Percentiles rank a stretch among this genome's conserved stretches.
phyloP scores from a whole-genome alignment of 1,139 yeast genomes.

The Nematodospora anomalae region DNA sequence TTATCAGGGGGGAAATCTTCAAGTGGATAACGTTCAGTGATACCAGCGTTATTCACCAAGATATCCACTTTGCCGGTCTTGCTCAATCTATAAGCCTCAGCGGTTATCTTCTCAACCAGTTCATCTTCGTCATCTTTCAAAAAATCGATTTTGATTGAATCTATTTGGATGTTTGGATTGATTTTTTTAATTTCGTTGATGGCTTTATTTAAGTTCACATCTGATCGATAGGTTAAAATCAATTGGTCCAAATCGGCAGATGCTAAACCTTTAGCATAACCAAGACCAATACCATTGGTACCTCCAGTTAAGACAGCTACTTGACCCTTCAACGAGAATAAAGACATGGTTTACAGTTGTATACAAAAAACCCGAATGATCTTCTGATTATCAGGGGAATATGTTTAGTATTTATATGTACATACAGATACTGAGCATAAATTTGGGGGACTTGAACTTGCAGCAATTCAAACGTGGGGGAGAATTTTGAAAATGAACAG shows the following conservation, averaged over 20 bases:
- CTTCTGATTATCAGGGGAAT: too few species aligned
- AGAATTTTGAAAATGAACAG: too few species aligned
- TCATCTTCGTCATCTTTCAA: slow-evolving; percentile 19
- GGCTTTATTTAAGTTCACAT: slow-evolving; percentile 18
- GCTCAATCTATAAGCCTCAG: slow-evolving; percentile 35
- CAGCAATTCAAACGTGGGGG: too few species aligned
- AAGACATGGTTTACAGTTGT: slow-evolving; percentile 11
- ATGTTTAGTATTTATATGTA: too few species aligned
- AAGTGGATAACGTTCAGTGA: slow-evolving; percentile 32
- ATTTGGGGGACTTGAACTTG: too few species aligned
- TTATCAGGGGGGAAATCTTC: slow-evolving; percentile 33
- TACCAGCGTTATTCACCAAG: slow-evolving; percentile 59
- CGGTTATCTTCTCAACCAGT: slow-evolving; percentile 29
- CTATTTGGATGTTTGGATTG: slow-evolving; percentile 23
- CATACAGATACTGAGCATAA: too few species aligned
- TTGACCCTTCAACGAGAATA: slow-evolving; percentile 34
- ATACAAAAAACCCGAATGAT: too few species aligned
- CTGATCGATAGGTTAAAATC: slow-evolving; percentile 26
- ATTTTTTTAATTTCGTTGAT: slow-evolving; percentile 19
- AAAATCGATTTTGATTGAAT: slow-evolving; percentile 22
- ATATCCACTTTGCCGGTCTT: slow-evolving; percentile 40
- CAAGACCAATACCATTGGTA: slow-evolving; percentile 36
- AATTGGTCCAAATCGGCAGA: slow-evolving; percentile 32
- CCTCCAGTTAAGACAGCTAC: slow-evolving; percentile 39
- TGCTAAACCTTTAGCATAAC: slow-evolving; percentile 36